Conservation (phyloP, 345 rosid genomes). For the Rhodomyrtus tomentosa region DNA sequence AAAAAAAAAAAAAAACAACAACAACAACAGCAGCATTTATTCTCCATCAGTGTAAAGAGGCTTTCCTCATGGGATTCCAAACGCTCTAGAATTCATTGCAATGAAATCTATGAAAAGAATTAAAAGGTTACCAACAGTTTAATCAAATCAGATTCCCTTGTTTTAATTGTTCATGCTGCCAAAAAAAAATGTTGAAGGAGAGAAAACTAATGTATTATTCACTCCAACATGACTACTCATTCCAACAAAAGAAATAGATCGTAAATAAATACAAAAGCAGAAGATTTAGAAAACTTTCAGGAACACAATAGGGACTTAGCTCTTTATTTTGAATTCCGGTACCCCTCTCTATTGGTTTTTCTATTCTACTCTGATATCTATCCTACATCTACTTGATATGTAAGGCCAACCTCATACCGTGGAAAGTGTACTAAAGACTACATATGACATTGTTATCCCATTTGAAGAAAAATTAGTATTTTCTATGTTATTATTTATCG, state of each 20-base stretch:
- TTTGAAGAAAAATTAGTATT: background rate
- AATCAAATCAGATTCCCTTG: background rate
- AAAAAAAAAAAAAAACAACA: too few relatives aligned
- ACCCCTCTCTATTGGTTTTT: background rate
- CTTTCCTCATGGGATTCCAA: background rate
- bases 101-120: background rate
- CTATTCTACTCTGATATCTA: background rate
- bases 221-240: too few relatives aligned
- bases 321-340: background rate
- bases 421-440: background rate
- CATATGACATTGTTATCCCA: background rate
- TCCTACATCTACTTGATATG: background rate
- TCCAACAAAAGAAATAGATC: background rate
- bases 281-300: background rate
- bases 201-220: too few relatives aligned
- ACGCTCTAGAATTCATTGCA: background rate
- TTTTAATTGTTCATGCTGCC: background rate
- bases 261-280: background rate
- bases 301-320: background rate
- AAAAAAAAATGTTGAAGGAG: too few relatives aligned
- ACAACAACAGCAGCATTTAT: too few relatives aligned
- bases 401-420: background rate
- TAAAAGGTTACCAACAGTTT: background rate
- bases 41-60: background rate
- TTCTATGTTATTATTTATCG: too few relatives aligned